phyloP scores from a whole-genome alignment of 2,329 filamentous ascomycete species.

The Talaromyces albobiverticillius region DNA sequence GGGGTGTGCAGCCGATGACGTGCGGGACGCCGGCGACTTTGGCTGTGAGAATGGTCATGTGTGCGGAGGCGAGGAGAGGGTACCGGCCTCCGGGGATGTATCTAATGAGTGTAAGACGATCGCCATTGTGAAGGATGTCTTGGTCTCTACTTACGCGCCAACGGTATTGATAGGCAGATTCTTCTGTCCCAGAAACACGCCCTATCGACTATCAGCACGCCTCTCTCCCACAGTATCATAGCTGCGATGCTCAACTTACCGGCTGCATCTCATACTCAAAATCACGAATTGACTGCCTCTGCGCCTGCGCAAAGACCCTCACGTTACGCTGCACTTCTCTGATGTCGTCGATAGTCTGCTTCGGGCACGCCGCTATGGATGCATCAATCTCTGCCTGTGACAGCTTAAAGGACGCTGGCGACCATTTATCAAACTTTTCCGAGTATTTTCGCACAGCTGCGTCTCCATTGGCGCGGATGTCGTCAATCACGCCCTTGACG shows the following conservation, averaged over 20 bases:
- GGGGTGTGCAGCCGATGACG: constrained; percentile 53
- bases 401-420: constrained; percentile 49
- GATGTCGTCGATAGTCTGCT: constrained; percentile 53
- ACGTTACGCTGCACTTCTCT: constrained; percentile 53
- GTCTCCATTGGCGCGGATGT: constrained; percentile 49
- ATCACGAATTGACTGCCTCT: constrained; percentile 46
- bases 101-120: constrained; percentile 17
- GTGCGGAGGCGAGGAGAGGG: constrained; percentile 52
- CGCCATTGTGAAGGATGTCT: no score
- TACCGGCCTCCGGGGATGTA: constrained; percentile 55
- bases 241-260: background rate
- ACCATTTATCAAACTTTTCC: constrained; percentile 56
- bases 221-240: background rate
- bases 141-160: constrained; percentile 37
- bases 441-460: constrained; percentile 49
- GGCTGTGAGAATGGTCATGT: constrained; percentile 57
- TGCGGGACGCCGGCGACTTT: constrained; percentile 53
- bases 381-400: constrained; percentile 44
- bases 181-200: constrained; percentile 51
- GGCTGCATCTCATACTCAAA: constrained; percentile 49
- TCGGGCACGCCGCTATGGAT: constrained; percentile 43
- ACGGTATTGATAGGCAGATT: constrained; percentile 49
- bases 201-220: constrained; percentile 28
- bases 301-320: constrained; percentile 48
- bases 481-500: constrained; percentile 48